These are phyloP conservation scores for Bryoglossum gracile DNA, from an alignment of 495 filamentous ascomycete genomes.

Conservation along the genomic window DNA sequence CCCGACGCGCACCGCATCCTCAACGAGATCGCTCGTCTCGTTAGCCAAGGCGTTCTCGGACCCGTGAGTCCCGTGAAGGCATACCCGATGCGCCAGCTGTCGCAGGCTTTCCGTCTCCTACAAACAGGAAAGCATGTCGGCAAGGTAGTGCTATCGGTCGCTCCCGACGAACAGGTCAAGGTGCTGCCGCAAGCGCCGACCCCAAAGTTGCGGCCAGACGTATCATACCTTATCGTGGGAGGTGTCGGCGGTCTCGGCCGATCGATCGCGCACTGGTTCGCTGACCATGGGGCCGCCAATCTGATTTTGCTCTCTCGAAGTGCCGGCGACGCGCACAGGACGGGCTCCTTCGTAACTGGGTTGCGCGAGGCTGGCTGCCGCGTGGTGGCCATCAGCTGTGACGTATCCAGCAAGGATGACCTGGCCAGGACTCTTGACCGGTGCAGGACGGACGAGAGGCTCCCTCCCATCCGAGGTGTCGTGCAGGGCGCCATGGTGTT, in stretches of 20 bases:
- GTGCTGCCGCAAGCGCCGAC: background rate
- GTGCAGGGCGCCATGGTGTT: background rate
- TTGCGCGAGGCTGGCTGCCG: background rate
- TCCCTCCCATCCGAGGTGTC: background rate
- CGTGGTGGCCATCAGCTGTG: background rate
- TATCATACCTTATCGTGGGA: conserved; percentile 51
- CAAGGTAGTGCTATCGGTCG: background rate
- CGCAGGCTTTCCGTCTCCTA: background rate
- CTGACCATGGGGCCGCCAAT: conserved; percentile 45
- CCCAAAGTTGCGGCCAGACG: conserved; percentile 15
- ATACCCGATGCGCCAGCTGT: background rate
- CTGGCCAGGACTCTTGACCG: no score
- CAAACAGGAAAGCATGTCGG: background rate
- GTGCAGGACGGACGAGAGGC: background rate
- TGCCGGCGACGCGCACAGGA: background rate
- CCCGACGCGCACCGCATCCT: background rate
- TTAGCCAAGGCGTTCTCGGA: background rate
- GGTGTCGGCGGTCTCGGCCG: conserved; percentile 48
- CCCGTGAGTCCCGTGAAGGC: background rate
- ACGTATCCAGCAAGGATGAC: no score
- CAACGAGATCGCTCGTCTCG: background rate
- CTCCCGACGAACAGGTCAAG: background rate
- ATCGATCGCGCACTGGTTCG: conserved; percentile 43
- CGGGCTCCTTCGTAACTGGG: background rate
- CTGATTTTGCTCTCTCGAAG: conserved; percentile 46